Percentiles rank a stretch among this genome's conserved stretches.
phyloP scores from a whole-genome alignment of 345 rosid species.

The Salix brachista region DNA sequence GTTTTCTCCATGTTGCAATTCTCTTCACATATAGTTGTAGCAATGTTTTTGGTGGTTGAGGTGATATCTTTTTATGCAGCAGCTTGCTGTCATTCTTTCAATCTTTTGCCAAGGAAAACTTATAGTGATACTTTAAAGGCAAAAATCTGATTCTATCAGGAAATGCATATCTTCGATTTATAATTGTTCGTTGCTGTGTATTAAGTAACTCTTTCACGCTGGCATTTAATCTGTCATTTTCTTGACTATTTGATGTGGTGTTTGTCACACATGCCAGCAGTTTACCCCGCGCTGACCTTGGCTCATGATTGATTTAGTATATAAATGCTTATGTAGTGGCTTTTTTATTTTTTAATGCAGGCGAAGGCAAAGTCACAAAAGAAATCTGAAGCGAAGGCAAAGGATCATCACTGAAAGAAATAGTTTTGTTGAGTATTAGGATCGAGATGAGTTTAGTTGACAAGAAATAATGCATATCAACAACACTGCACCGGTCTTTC shows the following conservation, averaged over 20 bases:
- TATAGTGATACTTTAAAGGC: background rate
- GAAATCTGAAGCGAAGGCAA: slow-evolving; percentile 44
- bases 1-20: background rate
- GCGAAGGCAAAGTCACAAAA: slow-evolving; percentile 40
- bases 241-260: background rate
- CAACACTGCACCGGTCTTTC: slow-evolving; percentile 6
- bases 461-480: slow-evolving; percentile 30
- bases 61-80: background rate
- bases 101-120: background rate
- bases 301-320: background rate
- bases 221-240: background rate
- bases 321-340: slow-evolving; percentile 2
- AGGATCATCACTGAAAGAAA: slow-evolving; percentile 44
- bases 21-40: background rate
- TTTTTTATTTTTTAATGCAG: slow-evolving; percentile 22
- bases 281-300: background rate
- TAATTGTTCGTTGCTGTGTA: background rate
- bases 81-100: background rate
- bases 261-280: background rate
- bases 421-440: slow-evolving; percentile 12
- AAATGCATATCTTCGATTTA: background rate
- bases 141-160: background rate
- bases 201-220: background rate
- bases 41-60: background rate
- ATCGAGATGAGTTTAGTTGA: slow-evolving; percentile 17